These are phyloP conservation scores for Colletotrichum sp. DNA, from an alignment of 2,329 filamentous ascomycete genomes.

Conservation along the genomic window DNA sequence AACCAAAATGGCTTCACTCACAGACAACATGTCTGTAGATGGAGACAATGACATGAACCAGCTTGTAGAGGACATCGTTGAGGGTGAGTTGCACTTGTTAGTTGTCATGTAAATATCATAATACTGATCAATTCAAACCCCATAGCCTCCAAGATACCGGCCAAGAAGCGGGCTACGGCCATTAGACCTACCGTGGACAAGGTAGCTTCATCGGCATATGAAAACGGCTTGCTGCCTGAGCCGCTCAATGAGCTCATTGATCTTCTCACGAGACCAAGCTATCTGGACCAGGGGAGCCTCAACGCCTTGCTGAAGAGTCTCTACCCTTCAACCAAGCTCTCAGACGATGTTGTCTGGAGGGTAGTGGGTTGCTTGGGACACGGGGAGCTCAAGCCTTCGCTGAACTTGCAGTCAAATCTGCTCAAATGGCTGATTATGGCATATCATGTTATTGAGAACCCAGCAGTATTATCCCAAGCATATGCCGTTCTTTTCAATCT, in stretches of 20 bases:
- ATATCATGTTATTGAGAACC: conserved; percentile 71
- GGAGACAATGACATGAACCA: conserved; percentile 36
- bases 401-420: conserved; percentile 71
- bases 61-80: conserved; percentile 40
- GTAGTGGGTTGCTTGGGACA: conserved; percentile 78
- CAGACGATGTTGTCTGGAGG: conserved; percentile 63
- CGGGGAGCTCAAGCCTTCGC: conserved; percentile 74
- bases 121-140: neutral
- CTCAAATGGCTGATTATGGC: conserved; percentile 81
- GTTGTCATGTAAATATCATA: neutral
- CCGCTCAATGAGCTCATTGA: conserved; percentile 68
- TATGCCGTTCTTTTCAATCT: conserved; percentile 82
- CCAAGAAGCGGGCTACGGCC: conserved; percentile 68
- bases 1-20: neutral
- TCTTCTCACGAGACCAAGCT: conserved; percentile 67
- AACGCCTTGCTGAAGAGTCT: conserved; percentile 73
- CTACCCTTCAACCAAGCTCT: conserved; percentile 73
- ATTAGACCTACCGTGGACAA: conserved; percentile 69
- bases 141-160: conserved; percentile 61
- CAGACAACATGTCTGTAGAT: conserved; percentile 21
- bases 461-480: conserved; percentile 65
- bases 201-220: conserved; percentile 67
- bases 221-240: conserved; percentile 66
- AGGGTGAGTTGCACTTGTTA: conserved; percentile 11
- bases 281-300: conserved; percentile 78